A percentile compares a stretch with the other conserved stretches of the same genome.
phyloP scores from a whole-genome alignment of 202 grass and related monocot species.

The Panicum hallii region DNA sequence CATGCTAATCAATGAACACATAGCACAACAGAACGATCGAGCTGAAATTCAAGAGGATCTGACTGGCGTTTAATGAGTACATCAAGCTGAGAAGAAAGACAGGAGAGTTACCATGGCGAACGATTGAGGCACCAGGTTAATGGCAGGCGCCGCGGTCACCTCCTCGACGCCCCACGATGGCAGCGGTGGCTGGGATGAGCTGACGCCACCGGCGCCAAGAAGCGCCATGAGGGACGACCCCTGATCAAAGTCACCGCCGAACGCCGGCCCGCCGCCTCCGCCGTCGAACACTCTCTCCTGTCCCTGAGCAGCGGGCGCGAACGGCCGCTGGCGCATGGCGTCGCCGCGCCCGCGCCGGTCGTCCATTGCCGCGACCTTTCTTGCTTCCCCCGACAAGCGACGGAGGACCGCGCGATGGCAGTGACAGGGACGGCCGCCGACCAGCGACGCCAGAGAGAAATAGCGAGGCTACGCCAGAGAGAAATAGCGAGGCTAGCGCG shows the following conservation, averaged over 20 bases:
- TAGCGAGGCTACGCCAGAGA: not conserved
- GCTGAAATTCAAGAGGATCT: conserved; percentile 2
- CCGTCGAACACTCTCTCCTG: conserved; percentile 57
- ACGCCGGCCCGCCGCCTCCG: conserved; percentile 20
- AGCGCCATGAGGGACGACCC: conserved; percentile 53
- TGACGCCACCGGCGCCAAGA: conserved; percentile 34
- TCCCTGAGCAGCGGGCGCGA: conserved; percentile 15
- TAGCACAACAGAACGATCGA: not conserved
- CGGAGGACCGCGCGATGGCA: conserved; percentile 28
- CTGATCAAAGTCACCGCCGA: conserved; percentile 44
- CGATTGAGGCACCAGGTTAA: conserved; percentile 39
- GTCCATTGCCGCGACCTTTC: conserved; percentile 42
- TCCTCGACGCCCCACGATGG: conserved; percentile 44
- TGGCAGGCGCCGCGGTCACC: not conserved
- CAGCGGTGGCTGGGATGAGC: conserved; percentile 11
- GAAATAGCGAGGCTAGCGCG: too few species aligned
- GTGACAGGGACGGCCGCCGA: conserved; percentile 40
- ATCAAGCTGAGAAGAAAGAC: not conserved
- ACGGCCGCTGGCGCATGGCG: conserved; percentile 42
- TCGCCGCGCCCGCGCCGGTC: conserved; percentile 28
- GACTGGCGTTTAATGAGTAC: not conserved
- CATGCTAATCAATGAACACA: not conserved
- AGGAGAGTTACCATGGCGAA: conserved; percentile 46
- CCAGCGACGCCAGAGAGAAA: conserved; percentile 6
- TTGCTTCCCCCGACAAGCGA: not conserved